These are phyloP conservation scores for Colletotrichum spinosum DNA, from an alignment of 2,329 filamentous ascomycete species.

Conservation along the genomic window DNA sequence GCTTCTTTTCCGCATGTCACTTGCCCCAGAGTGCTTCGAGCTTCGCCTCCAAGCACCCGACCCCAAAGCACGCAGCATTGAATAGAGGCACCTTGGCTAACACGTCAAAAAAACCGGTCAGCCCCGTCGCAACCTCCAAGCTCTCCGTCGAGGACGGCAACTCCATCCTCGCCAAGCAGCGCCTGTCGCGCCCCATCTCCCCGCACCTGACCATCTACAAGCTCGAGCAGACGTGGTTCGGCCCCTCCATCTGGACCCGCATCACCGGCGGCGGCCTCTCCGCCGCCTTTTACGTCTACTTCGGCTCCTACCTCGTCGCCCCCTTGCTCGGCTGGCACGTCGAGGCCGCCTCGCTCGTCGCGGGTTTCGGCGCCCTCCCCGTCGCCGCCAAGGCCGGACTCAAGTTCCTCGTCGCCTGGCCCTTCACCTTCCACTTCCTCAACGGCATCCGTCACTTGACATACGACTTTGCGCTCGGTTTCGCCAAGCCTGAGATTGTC, in stretches of 20 bases:
- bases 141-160: conserved; percentile 65
- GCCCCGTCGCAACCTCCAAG: conserved; percentile 67
- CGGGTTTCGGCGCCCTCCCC: conserved; percentile 69
- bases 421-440: conserved; percentile 68
- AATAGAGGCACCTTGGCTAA: conserved; percentile 3
- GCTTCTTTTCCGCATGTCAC: too few relatives aligned
- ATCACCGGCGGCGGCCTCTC: conserved; percentile 83
- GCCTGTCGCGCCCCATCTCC: conserved; percentile 81
- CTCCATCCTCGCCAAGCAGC: conserved; percentile 83
- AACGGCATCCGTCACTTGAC: conserved; percentile 67
- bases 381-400: conserved; percentile 67
- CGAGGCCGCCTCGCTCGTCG: conserved; percentile 69
- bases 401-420: conserved; percentile 69
- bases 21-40: too few relatives aligned
- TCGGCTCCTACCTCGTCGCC: conserved; percentile 82
- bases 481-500: conserved; percentile 59
- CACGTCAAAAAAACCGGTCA: conserved; percentile 48
- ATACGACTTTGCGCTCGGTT: conserved; percentile 65
- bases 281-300: conserved; percentile 83
- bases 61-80: background rate
- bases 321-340: conserved; percentile 77
- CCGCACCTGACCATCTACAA: conserved; percentile 91
- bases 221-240: conserved; percentile 86
- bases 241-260: conserved; percentile 79
- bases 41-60: too few relatives aligned